Evolutionary conservation across 352 stramenopile genomes (phyloP).

Genomic region (Phytophthora tentaculata): DNA sequence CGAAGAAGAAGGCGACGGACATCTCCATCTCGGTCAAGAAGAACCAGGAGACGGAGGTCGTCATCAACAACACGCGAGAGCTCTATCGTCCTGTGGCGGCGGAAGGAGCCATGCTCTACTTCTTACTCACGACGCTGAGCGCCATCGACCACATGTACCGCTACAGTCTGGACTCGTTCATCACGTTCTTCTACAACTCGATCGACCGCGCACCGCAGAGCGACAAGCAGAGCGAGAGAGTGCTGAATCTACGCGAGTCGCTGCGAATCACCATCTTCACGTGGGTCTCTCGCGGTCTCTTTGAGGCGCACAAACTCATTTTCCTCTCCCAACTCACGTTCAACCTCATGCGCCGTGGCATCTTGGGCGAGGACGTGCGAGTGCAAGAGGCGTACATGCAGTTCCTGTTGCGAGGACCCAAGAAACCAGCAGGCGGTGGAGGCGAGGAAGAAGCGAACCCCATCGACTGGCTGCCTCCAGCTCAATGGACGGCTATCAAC

Average conservation of each 20-base stretch:
- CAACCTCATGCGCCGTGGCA: constrained; percentile 97
- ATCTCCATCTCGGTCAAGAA: constrained; percentile 95
- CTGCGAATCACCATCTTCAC: constrained; percentile 97
- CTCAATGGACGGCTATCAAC: constrained; percentile 92
- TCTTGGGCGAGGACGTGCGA: constrained; percentile 93
- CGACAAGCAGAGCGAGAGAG: constrained; percentile 91
- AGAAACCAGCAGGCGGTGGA: constrained; percentile 59
- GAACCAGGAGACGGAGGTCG: constrained; percentile 94
- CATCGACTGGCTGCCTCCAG: constrained; percentile 93
- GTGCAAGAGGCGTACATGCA: constrained; percentile 97
- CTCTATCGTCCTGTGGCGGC: constrained; percentile 94
- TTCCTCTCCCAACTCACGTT: constrained; percentile 97
- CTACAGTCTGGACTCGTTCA: constrained; percentile 97
- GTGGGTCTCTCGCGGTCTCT: constrained; percentile 96
- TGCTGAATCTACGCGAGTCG: constrained; percentile 93
- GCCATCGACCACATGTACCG: constrained; percentile 98
- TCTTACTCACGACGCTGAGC: constrained; percentile 96
- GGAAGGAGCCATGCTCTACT: constrained; percentile 98
- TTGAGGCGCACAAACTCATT: constrained; percentile 97
- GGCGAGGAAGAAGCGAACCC: constrained; percentile 72
- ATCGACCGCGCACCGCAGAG: constrained; percentile 88
- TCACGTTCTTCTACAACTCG: constrained; percentile 97
- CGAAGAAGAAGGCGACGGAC: constrained; percentile 96
- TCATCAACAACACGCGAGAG: constrained; percentile 96
- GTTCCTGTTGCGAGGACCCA: constrained; percentile 92